Evolutionary conservation across 495 filamentous ascomycete species (phyloP).

Genomic region (Penicillium macrosclerotiorum): DNA sequence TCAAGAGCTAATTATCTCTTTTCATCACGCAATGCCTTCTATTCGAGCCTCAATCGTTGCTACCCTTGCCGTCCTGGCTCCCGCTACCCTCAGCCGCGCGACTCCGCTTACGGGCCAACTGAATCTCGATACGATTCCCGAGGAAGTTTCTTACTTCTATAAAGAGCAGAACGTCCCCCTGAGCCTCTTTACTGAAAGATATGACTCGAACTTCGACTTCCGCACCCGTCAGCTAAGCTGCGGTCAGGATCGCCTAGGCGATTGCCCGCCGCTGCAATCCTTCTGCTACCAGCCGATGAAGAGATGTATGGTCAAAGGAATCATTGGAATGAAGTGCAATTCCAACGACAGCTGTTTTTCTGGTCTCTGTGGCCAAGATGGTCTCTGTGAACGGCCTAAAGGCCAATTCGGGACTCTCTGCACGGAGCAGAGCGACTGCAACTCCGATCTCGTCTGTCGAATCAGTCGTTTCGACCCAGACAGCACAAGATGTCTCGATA

Average conservation of each 20-base stretch:
- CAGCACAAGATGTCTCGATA: background rate
- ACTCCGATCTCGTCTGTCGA: background rate
- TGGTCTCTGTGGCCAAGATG: background rate
- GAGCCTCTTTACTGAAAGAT: too few species aligned
- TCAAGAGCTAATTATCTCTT: too few species aligned
- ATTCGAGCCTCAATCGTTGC: too few species aligned
- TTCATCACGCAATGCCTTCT: too few species aligned
- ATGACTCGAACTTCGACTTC: background rate
- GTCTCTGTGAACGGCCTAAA: background rate
- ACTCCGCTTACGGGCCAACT: too few species aligned
- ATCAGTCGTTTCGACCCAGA: background rate
- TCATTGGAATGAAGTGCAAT: background rate
- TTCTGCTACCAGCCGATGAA: background rate
- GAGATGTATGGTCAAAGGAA: background rate
- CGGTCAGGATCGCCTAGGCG: background rate
- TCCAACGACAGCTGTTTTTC: background rate
- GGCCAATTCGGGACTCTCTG: slow-evolving; percentile 1
- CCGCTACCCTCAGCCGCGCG: too few species aligned
- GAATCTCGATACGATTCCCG: too few species aligned
- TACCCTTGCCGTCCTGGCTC: too few species aligned
- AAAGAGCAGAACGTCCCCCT: too few species aligned
- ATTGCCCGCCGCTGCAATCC: background rate
- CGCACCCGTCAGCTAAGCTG: background rate
- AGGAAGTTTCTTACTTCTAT: too few species aligned
- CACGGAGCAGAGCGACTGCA: background rate